A percentile compares a stretch with the other conserved stretches of the same genome.
Conservation (phyloP, 2,329 filamentous ascomycete genomes). For the Epicoccum sorghinum region DNA sequence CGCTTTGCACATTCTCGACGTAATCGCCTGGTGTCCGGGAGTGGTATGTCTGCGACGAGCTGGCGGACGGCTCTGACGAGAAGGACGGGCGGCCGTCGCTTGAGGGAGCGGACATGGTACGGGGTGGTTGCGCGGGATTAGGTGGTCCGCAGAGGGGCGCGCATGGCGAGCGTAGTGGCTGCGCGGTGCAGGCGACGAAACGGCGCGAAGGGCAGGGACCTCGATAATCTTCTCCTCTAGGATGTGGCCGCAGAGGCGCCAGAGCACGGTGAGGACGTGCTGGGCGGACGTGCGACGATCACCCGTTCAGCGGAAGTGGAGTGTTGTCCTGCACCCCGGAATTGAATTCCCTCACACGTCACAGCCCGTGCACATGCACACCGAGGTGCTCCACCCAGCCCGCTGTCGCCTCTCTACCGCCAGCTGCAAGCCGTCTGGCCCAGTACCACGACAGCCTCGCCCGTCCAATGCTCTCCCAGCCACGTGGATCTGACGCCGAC, state of each 20-base stretch:
- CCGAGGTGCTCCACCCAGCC: not conserved
- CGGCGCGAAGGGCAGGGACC: not conserved
- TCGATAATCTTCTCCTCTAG: not conserved
- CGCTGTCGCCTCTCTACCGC: not conserved
- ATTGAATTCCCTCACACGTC: not conserved
- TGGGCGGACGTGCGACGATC: conserved; percentile 1
- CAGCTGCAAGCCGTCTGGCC: not conserved
- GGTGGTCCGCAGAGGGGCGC: conserved; percentile 30
- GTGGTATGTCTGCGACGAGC: conserved; percentile 42
- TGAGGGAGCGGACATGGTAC: conserved; percentile 41
- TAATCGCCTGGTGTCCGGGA: conserved; percentile 34
- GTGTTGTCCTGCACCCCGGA: conserved; percentile 6
- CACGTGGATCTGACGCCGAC: not conserved
- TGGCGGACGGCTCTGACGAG: conserved; percentile 37
- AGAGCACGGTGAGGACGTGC: conserved; percentile 6
- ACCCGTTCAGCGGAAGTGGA: not conserved
- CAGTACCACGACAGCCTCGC: not conserved
- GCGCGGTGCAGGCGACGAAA: not conserved
- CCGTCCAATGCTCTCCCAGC: not conserved
- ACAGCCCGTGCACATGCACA: not conserved
- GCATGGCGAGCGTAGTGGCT: conserved; percentile 30
- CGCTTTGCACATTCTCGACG: conserved; percentile 35
- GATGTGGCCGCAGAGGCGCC: conserved; percentile 1
- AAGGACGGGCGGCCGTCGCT: conserved; percentile 41
- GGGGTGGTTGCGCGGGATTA: conserved; percentile 23